These are phyloP conservation scores for Suhomyces prunicola DNA, from an alignment of 805 yeast genomes.

Conservation along the genomic window DNA sequence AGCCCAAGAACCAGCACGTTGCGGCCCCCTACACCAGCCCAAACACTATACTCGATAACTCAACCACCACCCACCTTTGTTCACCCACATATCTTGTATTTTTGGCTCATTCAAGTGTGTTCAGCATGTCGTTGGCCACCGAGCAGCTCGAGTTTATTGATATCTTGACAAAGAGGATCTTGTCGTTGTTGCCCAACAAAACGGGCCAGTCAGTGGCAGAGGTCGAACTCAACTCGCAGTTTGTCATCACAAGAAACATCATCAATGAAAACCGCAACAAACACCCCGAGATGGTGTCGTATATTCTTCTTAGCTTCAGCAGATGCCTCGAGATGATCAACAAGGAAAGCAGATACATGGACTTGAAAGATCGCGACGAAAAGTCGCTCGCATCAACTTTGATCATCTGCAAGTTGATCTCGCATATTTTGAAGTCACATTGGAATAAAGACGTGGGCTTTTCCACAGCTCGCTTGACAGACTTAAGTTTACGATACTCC, in stretches of 20 bases:
- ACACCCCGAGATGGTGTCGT: conserved; percentile 15
- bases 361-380: conserved; percentile 28
- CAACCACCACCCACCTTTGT: not conserved
- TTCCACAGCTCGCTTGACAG: conserved; percentile 10
- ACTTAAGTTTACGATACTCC: conserved; percentile 17
- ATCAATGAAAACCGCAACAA: conserved; percentile 17
- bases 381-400: conserved; percentile 30
- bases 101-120: not conserved
- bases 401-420: conserved; percentile 29
- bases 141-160: conserved; percentile 18
- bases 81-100: not conserved
- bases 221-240: conserved; percentile 42
- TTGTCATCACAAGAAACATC: conserved; percentile 28
- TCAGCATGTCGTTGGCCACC: conserved; percentile 1
- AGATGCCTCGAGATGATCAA: conserved; percentile 22
- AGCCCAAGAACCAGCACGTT: not conserved
- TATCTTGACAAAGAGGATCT: conserved; percentile 27
- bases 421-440: conserved; percentile 22
- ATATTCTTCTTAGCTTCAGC: conserved; percentile 21
- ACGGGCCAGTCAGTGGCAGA: conserved; percentile 39
- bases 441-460: conserved; percentile 27
- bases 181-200: conserved; percentile 34
- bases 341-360: conserved; percentile 18
- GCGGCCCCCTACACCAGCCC: not conserved
- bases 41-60: not conserved